These are phyloP conservation scores for Pleurotus ostreatus DNA, from an alignment of 768 basidiomycete species.

Conservation along the genomic window DNA sequence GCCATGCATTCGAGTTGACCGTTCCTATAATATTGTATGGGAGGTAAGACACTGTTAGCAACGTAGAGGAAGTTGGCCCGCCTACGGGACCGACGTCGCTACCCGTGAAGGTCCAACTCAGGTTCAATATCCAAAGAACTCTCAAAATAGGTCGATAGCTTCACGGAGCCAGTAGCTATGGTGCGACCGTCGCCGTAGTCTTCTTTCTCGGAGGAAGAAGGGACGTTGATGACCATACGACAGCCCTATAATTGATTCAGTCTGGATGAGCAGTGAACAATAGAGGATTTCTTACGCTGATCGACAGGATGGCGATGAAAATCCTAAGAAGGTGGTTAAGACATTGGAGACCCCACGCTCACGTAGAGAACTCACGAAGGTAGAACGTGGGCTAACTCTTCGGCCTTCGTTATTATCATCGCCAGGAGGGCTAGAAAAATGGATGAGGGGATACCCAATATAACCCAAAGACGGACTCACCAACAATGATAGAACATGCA, in stretches of 20 bases:
- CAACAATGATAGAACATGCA: background rate
- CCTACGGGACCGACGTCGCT: no score
- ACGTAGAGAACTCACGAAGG: background rate
- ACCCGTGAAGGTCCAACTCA: background rate
- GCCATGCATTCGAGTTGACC: no score
- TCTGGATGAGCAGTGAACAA: background rate
- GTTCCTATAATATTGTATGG: no score
- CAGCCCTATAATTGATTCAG: background rate
- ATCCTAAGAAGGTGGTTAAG: background rate
- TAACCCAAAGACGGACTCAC: background rate
- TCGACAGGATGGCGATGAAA: background rate
- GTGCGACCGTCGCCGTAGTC: background rate
- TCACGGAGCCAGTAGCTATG: background rate
- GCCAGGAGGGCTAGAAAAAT: background rate
- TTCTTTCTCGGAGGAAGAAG: background rate
- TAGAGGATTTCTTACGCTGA: background rate
- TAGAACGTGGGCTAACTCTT: background rate
- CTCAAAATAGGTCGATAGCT: background rate
- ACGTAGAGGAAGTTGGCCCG: no score
- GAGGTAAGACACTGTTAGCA: no score
- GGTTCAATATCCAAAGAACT: background rate
- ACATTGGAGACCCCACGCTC: background rate
- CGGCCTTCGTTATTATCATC: background rate
- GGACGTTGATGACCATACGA: constrained; percentile 2
- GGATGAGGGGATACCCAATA: background rate